Percentiles rank a stretch among this genome's conserved stretches.
phyloP scores from a whole-genome alignment of 2,329 filamentous ascomycete genomes.

The Fusarium caatingaense region DNA sequence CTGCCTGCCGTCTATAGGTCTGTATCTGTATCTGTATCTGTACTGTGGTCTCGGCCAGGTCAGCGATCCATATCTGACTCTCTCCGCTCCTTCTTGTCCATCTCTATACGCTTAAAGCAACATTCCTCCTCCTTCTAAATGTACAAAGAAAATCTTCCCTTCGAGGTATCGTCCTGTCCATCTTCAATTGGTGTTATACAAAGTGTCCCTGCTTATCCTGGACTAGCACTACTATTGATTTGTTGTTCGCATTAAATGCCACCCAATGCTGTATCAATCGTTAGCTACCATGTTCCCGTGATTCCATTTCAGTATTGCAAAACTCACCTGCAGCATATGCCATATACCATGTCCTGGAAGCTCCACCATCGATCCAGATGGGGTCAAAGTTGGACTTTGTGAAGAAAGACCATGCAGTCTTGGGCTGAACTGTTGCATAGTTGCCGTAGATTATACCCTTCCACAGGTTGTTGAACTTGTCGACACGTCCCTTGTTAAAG shows the following conservation, averaged over 20 bases:
- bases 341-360: slow-evolving; percentile 86
- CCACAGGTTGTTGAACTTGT: slow-evolving; percentile 80
- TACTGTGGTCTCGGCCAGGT: slow-evolving; percentile 24
- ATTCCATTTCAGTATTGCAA: neutral
- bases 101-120: slow-evolving; percentile 10
- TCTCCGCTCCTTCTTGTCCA: slow-evolving; percentile 1
- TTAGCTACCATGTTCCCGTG: slow-evolving; percentile 24
- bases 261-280: slow-evolving; percentile 36
- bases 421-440: slow-evolving; percentile 79
- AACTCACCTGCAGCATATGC: slow-evolving; percentile 78
- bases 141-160: slow-evolving; percentile 38
- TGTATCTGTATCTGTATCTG: neutral
- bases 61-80: slow-evolving; percentile 13
- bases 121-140: slow-evolving; percentile 16
- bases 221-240: slow-evolving; percentile 4
- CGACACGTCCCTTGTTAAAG: slow-evolving; percentile 75
- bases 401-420: slow-evolving; percentile 80
- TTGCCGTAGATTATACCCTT: slow-evolving; percentile 87
- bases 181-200: slow-evolving; percentile 31
- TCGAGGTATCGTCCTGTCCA: slow-evolving; percentile 36
- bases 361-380: slow-evolving; percentile 82
- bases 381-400: slow-evolving; percentile 71
- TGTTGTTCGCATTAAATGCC: slow-evolving; percentile 19
- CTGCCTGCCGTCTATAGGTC: slow-evolving; percentile 18
- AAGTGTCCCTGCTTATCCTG: slow-evolving; percentile 1